Base-by-base conservation (phyloP, 306 rosid species). In the Canavalia gladiata region DNA sequence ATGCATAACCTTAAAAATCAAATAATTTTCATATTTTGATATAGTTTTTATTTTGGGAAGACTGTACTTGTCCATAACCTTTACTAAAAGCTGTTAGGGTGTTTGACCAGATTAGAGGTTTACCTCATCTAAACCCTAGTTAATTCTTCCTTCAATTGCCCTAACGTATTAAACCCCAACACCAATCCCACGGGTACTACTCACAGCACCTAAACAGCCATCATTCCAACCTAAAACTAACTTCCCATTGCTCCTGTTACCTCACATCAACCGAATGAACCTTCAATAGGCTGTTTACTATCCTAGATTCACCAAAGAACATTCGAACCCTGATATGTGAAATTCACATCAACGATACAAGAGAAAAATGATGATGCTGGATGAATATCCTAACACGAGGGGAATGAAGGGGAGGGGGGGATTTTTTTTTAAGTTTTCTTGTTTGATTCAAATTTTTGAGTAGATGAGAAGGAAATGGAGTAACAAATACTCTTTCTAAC, bases 221-320 rank as follows among this genome's bases (percentile, higher is more conserved):
- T 7, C 12, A 70, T 13, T 33, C 59, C 59, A 34, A 33, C 33
- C 76, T 50, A 71, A 51, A 72, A 39, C 37, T 42, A 7, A 47
- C 3, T 5, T 34, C 51, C 18, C 8, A 72, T 39, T 18, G 8
- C 66, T 72, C 66, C 77, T 34, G 66, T 72, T 37, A 72, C 50
- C 77, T 51, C 47, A 72, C 51, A 52, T 72, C 42, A 54, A 72
- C 47, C 34, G 25, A 35, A 72, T 72, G 60, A 72, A 56, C 35
- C 77, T 56, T 10, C 51, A 54, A 55, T 25, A 18, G 25, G 52
- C 33, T 41, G 2, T 39, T 73, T 54, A 37, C 66, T 35, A 55
- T 47, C 43, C 59, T 5, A 31, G 75, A 31, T 30, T 31, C 63
- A 49, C 56, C 56, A 59, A 12, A 73, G 28, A 56, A 41, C 39